Base-by-base conservation (phyloP, 345 rosid genomes). In the Aquilaria yunnanensis region DNA sequence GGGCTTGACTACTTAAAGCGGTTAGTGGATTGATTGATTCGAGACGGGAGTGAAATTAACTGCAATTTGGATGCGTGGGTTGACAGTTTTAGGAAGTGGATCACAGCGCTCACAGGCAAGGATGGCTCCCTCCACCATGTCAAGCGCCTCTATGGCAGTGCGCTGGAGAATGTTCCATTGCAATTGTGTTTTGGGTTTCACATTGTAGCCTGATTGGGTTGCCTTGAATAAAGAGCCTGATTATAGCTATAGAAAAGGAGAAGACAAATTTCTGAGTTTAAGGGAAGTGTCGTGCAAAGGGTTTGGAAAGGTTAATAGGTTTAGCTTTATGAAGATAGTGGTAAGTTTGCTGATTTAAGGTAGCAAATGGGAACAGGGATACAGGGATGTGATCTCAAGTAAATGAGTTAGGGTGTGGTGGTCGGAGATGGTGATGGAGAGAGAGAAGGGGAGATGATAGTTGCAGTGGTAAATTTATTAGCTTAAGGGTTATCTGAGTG, bases 21-120 rank as follows among this genome's bases (percentile, higher is more conserved):
- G 51, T 0, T 70, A 75, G 51, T 50, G 62, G 32, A 88, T 89
- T 7, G 92, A 72, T 33, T 76, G 89, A 37, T 90, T 97, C 43
- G 86, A 80, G 1, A 93, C 97, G 1, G 98, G 97, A 51, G 96
- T 87, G 63, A 87, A 93, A 74, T 93, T 93, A 16, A 97, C 98
- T 13, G 90, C 56, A 53, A 93, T 83, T 76, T 93, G 98, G 52
- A 84, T 83, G 11, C 63, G 56, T 10, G 98, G 98, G 71, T 93
- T 97, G 0, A 83, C 84, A 10, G 97, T 90, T 70, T 87, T 93
- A 29, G 97, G 96, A 1, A 93, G 84, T 10, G 85, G 86, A 30
- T 65, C 77, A 45, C 79, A 78, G 47, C 72, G 78, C 70, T 93
- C 98, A 41, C 74, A 81, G 12, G 84, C 69, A 1, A 88, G 61